These are phyloP conservation scores for Hymenoscyphus linearis DNA, from an alignment of 2,329 filamentous ascomycete species.

Conservation along the genomic window DNA sequence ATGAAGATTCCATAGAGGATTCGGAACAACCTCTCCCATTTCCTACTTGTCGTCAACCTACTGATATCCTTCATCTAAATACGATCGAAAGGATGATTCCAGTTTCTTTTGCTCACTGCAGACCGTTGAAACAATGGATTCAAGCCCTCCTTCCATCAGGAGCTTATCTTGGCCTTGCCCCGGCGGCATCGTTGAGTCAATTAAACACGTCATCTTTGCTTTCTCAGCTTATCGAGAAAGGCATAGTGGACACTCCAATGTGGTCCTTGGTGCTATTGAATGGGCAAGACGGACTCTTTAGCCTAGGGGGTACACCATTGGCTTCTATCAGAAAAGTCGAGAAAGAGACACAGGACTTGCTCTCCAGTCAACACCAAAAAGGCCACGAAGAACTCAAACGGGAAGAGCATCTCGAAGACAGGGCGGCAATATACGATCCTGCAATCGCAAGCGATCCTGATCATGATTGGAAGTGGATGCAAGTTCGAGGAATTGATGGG, in stretches of 20 bases:
- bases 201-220: slow-evolving; percentile 13
- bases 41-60: slow-evolving; percentile 17
- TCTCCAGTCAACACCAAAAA: neutral
- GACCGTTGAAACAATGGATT: slow-evolving; percentile 20
- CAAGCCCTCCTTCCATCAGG: slow-evolving; percentile 17
- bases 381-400: slow-evolving; percentile 11
- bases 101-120: slow-evolving; percentile 21
- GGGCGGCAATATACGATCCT: neutral
- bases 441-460: slow-evolving; percentile 11
- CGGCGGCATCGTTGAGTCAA: slow-evolving; percentile 16
- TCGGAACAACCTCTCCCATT: slow-evolving; percentile 14
- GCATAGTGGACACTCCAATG: slow-evolving; percentile 13
- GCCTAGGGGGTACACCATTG: slow-evolving; percentile 18
- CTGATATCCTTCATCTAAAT: slow-evolving; percentile 16
- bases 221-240: slow-evolving; percentile 16
- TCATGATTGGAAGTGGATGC: slow-evolving; percentile 21
- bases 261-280: slow-evolving; percentile 24
- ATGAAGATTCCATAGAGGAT: slow-evolving; percentile 7
- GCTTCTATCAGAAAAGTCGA: slow-evolving; percentile 10
- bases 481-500: slow-evolving; percentile 23
- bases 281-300: slow-evolving; percentile 20
- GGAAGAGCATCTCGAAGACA: neutral
- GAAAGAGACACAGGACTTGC: slow-evolving; percentile 7
- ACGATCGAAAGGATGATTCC: slow-evolving; percentile 10
- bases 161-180: slow-evolving; percentile 20